A percentile compares a stretch with the other conserved stretches of the same genome.
phyloP scores from a whole-genome alignment of 1,284 basidiomycete genomes.

The Gastroboletus turbinatus region DNA sequence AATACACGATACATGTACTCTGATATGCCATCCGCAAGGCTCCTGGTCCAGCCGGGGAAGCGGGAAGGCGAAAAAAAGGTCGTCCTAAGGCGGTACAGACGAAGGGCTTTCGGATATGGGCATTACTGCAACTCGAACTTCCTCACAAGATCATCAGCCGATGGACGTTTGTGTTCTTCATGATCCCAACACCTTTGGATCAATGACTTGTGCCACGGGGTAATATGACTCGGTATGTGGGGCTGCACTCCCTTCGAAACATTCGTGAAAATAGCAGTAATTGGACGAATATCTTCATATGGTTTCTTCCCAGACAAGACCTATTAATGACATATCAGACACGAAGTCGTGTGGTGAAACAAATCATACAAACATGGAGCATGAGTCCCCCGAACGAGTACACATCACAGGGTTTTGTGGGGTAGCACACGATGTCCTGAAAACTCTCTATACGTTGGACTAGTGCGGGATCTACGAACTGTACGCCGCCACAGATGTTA shows the following conservation, averaged over 20 bases:
- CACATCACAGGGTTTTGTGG: constrained; percentile 29
- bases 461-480: constrained; percentile 40
- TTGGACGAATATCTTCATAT: constrained; percentile 10
- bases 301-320: constrained; percentile 27
- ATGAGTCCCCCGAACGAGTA: constrained; percentile 35
- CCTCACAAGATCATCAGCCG: constrained; percentile 8
- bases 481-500: constrained; percentile 31
- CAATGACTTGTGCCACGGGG: constrained; percentile 2
- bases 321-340: constrained; percentile 19
- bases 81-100: background rate
- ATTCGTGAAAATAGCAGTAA: background rate
- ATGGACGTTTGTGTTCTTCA: constrained; percentile 19
- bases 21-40: background rate
- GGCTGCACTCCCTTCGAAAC: constrained; percentile 18
- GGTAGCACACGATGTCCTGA: constrained; percentile 8
- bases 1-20: background rate
- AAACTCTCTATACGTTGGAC: constrained; percentile 10
- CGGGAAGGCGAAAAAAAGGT: no score
- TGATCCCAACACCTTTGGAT: constrained; percentile 25
- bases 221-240: constrained; percentile 12
- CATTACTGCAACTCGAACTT: constrained; percentile 7
- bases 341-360: background rate
- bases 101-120: background rate
- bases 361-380: constrained; percentile 26
- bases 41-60: constrained; percentile 1